A percentile compares a stretch with the other conserved stretches of the same genome.
phyloP scores from a whole-genome alignment of 257 asterid genomes.

The Salvia splendens region DNA sequence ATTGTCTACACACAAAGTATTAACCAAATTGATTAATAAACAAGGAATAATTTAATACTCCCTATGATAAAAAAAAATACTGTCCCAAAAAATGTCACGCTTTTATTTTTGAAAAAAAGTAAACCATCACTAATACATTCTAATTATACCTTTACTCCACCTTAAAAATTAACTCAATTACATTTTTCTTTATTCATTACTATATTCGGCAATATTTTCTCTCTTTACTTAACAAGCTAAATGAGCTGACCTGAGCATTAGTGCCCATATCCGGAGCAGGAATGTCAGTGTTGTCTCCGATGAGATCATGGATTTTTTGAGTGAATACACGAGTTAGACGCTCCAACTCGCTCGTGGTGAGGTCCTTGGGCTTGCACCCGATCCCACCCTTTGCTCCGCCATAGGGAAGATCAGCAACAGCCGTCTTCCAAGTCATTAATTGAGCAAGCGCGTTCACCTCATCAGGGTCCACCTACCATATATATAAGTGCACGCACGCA shows the following conservation, averaged over 20 bases:
- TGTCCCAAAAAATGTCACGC: too few relatives aligned
- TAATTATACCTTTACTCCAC: too few relatives aligned
- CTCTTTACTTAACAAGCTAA: too few relatives aligned
- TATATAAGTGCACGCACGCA: too few relatives aligned
- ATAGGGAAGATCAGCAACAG: conserved; percentile 87
- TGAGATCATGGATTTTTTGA: conserved; percentile 93
- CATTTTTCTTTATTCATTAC: too few relatives aligned
- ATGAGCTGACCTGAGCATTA: conserved; percentile 71
- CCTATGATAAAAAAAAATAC: too few relatives aligned
- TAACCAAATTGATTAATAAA: neutral
- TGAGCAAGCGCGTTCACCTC: conserved; percentile 99
- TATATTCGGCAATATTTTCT: too few relatives aligned
- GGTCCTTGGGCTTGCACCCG: conserved; percentile 80
- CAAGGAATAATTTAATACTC: neutral
- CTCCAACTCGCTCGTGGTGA: conserved; percentile 75
- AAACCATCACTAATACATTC: too few relatives aligned
- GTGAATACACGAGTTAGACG: conserved; percentile 97
- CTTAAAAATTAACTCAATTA: too few relatives aligned
- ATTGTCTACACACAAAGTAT: conserved; percentile 61
- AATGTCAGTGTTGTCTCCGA: conserved; percentile 84
- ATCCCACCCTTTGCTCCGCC: conserved; percentile 99
- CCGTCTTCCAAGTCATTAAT: conserved; percentile 99
- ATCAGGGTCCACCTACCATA: conserved; percentile 82
- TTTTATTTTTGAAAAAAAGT: too few relatives aligned
- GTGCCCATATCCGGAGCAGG: conserved; percentile 99